A percentile compares a stretch with the other conserved stretches of the same genome.
Evolutionary conservation across 192 early-diverging fungal species (phyloP).

Genomic region (Dissophora ornata): DNA sequence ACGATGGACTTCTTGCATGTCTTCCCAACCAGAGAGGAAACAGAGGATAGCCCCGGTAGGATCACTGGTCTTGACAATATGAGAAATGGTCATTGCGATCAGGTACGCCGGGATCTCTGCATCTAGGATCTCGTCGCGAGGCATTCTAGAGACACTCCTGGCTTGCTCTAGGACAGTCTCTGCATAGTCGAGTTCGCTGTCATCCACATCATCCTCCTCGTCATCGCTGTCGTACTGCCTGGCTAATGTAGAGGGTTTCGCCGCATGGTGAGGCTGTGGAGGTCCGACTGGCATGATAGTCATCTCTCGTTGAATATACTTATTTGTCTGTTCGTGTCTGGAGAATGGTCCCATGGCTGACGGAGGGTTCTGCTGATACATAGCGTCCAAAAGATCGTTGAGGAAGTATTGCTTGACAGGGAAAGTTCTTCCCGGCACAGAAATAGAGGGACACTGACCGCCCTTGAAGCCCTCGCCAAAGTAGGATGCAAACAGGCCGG

Average conservation of each 20-base stretch:
- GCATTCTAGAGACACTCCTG: slow-evolving; percentile 45
- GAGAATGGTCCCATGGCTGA: slow-evolving; percentile 29
- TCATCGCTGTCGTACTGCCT: slow-evolving; percentile 46
- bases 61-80: slow-evolving; percentile 53
- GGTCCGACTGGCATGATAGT: slow-evolving; percentile 35
- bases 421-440: slow-evolving; percentile 70
- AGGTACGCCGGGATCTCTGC: slow-evolving; percentile 55
- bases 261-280: slow-evolving; percentile 17
- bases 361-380: slow-evolving; percentile 35
- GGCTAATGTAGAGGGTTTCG: neutral
- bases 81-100: slow-evolving; percentile 56
- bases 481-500: slow-evolving; percentile 60
- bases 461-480: slow-evolving; percentile 57
- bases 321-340: slow-evolving; percentile 44
- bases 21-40: slow-evolving; percentile 76
- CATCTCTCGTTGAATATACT: slow-evolving; percentile 59
- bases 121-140: slow-evolving; percentile 49
- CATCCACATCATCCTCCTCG: slow-evolving; percentile 56
- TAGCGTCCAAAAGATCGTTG: slow-evolving; percentile 63
- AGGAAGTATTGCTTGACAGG: slow-evolving; percentile 67
- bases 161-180: slow-evolving; percentile 57
- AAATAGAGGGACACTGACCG: slow-evolving; percentile 66
- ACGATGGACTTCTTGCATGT: slow-evolving; percentile 65
- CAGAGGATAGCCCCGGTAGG: slow-evolving; percentile 76
- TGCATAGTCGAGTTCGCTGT: slow-evolving; percentile 43